Evolutionary conservation across 2,329 filamentous ascomycete genomes (phyloP), one percentile per base, ranked within the genome.

Genomic region (Penicillium sp.): DNA sequence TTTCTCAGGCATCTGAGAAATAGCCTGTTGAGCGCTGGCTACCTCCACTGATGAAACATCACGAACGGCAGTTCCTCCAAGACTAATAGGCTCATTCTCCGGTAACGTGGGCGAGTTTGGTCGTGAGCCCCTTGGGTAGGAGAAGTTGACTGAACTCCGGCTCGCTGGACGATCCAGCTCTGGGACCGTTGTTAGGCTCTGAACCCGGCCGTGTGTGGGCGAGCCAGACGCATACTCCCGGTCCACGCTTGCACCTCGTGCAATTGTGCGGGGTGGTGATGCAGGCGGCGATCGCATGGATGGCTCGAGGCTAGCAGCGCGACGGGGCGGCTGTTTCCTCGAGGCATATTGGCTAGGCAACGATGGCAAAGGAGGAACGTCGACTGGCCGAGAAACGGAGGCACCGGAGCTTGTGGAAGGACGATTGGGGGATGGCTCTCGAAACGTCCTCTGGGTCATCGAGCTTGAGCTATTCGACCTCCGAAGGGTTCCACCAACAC

Each of bases 401-500:
- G 73, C 72, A 53, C 73, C 68, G 51, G 80, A 79, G 69, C 73
- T 74, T 71, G 79, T 72, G 39, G 69, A 65, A 26, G 73, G 69
- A 31, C 74, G 73, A 51, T 65, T 67, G 56, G 82, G 90, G 3
- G 87, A 95, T 3, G 87, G 86, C 11, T 88, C 89, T 62, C 92
- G 86, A 73, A 97, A 96, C 1, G 91, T 92, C 54, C 93, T 85
- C 71, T 93, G 90, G 26, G 85, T 88, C 92, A 97, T 96, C 46
- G 92, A 96, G 19, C 86, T 83, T 24, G 83, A 83, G 74, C 92
- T 95, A 51, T 80, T 83, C 33, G 83, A 80, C 66, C 90, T 81
- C 58, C 87, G 81, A 56, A 92, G 76, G 5, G 58, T 50, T n/a
- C 78, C 70, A 58, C 70, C 69, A 64, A 60, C 74, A 62, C 61